A percentile compares a stretch with the other conserved stretches of the same genome.
These are phyloP conservation scores for Epichloe glyceriae DNA, from an alignment of 2,329 filamentous ascomycete genomes.

Conservation along the genomic window DNA sequence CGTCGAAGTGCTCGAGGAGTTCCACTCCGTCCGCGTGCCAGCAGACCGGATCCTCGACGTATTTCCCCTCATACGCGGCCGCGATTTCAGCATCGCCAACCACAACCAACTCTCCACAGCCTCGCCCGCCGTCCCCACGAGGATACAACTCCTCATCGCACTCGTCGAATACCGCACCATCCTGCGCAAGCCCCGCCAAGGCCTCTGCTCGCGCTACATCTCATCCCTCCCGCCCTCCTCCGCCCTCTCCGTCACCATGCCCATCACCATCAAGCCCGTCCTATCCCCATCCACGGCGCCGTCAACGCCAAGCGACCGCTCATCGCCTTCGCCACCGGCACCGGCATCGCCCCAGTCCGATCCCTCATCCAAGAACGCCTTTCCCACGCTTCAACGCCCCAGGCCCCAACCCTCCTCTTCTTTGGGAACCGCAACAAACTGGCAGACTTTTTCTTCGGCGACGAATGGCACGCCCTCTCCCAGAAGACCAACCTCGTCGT, in stretches of 20 bases:
- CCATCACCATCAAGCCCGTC: constrained; percentile 43
- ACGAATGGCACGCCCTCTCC: constrained; percentile 50
- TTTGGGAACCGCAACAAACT: constrained; percentile 68
- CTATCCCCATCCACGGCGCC: constrained; percentile 27
- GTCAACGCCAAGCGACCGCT: constrained; percentile 38
- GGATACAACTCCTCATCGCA: constrained; percentile 63
- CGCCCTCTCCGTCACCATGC: constrained; percentile 46
- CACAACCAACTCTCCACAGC: constrained; percentile 31
- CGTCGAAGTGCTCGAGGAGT: constrained; percentile 84
- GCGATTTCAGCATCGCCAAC: constrained; percentile 87
- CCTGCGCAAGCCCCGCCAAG: constrained; percentile 69
- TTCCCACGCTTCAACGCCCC: constrained; percentile 9
- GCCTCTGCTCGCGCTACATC: constrained; percentile 83
- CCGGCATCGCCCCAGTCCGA: constrained; percentile 74
- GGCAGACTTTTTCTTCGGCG: constrained; percentile 69
- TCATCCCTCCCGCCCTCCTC: constrained; percentile 47
- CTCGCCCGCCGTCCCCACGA: constrained; percentile 17
- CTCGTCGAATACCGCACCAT: constrained; percentile 87
- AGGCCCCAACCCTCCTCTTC: constrained; percentile 48
- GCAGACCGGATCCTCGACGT: constrained; percentile 57
- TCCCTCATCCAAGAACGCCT: constrained; percentile 66
- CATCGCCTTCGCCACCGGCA: constrained; percentile 72
- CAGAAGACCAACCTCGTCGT: constrained; percentile 16
- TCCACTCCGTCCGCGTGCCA: constrained; percentile 70
- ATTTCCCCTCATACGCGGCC: constrained; percentile 72